Evolutionary conservation across 1,284 basidiomycete genomes (phyloP).

Genomic region (Ganoderma multipileum): DNA sequence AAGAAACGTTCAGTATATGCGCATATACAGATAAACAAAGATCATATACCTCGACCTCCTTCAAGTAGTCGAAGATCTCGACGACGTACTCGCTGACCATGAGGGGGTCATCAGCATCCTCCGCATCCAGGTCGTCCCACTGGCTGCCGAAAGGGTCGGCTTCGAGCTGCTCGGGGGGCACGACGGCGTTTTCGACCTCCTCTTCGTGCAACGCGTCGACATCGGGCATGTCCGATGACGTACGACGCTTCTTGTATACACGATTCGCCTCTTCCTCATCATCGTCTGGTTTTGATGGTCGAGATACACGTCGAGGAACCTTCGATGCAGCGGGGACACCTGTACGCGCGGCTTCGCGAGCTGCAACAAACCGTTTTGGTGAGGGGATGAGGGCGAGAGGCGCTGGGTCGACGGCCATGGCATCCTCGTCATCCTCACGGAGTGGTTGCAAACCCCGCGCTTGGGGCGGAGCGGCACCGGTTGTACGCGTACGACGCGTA

Average conservation of each 20-base stretch:
- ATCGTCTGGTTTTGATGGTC: slow-evolving; percentile 34
- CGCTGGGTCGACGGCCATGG: slow-evolving; percentile 61
- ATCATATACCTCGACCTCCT: slow-evolving; percentile 65
- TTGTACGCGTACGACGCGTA: slow-evolving; percentile 37
- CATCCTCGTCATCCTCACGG: slow-evolving; percentile 45
- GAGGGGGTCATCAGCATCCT: slow-evolving; percentile 92
- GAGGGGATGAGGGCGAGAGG: slow-evolving; percentile 34
- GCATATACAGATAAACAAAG: slow-evolving; percentile 18
- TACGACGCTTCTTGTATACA: slow-evolving; percentile 73
- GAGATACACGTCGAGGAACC: slow-evolving; percentile 29
- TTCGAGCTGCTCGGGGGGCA: slow-evolving; percentile 42
- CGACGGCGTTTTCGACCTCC: slow-evolving; percentile 44
- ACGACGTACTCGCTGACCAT: slow-evolving; percentile 98
- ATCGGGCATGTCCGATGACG: slow-evolving; percentile 72
- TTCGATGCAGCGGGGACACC: slow-evolving; percentile 22
- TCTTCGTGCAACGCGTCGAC: slow-evolving; percentile 49
- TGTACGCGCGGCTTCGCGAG: slow-evolving; percentile 33
- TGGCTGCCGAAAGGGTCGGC: slow-evolving; percentile 66
- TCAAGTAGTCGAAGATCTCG: slow-evolving; percentile 95
- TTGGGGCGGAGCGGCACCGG: slow-evolving; percentile 19
- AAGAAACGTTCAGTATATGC: slow-evolving; percentile 13
- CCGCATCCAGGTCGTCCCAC: slow-evolving; percentile 92
- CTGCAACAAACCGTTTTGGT: slow-evolving; percentile 39
- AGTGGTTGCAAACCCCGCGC: slow-evolving; percentile 28
- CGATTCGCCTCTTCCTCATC: slow-evolving; percentile 54